A percentile compares a stretch with the other conserved stretches of the same genome.
Evolutionary conservation across 179 eudicot genomes (phyloP).

Genomic region (Beta corolliflora): DNA sequence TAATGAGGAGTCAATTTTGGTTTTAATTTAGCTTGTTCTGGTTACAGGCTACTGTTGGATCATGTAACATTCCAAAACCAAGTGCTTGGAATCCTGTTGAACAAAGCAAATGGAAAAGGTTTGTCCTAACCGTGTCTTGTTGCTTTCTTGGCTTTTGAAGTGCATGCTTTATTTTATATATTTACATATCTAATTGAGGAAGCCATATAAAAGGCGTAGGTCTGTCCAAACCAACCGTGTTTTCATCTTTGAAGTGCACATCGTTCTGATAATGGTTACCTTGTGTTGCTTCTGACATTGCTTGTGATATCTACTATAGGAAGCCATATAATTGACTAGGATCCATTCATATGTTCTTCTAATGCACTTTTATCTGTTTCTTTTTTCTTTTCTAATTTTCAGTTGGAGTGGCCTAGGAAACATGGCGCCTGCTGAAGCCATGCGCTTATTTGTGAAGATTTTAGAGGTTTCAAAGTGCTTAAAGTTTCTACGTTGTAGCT

Average conservation of each 20-base stretch:
- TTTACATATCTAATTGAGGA: not conserved
- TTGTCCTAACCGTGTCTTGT: slow-evolving; percentile 21
- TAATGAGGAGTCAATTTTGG: not conserved
- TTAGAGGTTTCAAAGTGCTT: slow-evolving; percentile 62
- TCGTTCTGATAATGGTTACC: not conserved
- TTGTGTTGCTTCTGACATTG: not conserved
- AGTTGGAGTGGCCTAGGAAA: slow-evolving; percentile 93
- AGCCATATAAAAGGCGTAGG: not conserved
- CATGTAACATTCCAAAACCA: slow-evolving; percentile 84
- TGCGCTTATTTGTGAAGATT: slow-evolving; percentile 97
- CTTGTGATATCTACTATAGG: not conserved
- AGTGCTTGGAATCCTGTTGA: slow-evolving; percentile 95
- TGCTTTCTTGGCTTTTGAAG: too few species aligned
- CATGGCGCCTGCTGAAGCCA: slow-evolving; percentile 95
- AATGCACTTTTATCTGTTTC: not conserved
- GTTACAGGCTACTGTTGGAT: slow-evolving; percentile 90
- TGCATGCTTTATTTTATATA: not conserved
- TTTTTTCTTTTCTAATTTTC: slow-evolving; percentile 13
- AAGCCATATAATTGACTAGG: not conserved
- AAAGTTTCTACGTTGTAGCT: slow-evolving; percentile 4
- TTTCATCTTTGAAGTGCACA: not conserved
- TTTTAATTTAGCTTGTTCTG: slow-evolving; percentile 18
- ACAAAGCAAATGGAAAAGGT: slow-evolving; percentile 98
- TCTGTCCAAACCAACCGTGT: not conserved
- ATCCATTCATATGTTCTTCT: slow-evolving; percentile 2